Evolutionary conservation across 106 monocot genomes (phyloP).

Genomic region (Dioscorea zingiberensis): DNA sequence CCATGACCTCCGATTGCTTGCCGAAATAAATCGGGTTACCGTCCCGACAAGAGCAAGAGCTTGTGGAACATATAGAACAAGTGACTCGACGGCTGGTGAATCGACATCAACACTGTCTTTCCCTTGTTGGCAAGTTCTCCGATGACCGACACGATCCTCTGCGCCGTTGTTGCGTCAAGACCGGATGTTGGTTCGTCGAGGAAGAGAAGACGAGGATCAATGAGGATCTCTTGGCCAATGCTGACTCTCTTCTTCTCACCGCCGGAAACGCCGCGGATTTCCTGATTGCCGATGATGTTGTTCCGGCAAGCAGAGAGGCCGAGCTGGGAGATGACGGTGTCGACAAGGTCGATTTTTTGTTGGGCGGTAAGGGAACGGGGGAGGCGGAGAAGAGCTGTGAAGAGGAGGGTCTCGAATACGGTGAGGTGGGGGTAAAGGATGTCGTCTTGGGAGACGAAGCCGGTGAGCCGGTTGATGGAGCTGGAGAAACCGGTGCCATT

Average conservation of each 20-base stretch:
- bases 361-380: constrained; percentile 17
- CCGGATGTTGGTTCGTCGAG: constrained; percentile 64
- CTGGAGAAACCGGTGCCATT: constrained; percentile 41
- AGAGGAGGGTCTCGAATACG: constrained; percentile 46
- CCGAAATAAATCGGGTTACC: constrained; percentile 50
- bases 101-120: constrained; percentile 36
- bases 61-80: constrained; percentile 56
- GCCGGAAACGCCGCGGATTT: constrained; percentile 42
- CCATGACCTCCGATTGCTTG: constrained; percentile 21
- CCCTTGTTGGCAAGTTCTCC: constrained; percentile 23
- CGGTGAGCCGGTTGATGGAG: constrained; percentile 29
- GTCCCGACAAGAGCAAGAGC: constrained; percentile 36
- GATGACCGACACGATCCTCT: constrained; percentile 30
- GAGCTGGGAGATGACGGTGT: constrained; percentile 27
- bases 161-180: constrained; percentile 50
- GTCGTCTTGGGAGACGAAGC: constrained; percentile 69
- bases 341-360: constrained; percentile 29
- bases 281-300: constrained; percentile 32
- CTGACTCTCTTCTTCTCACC: constrained; percentile 53
- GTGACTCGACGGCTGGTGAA: constrained; percentile 55
- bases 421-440: constrained; percentile 66
- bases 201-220: constrained; percentile 45
- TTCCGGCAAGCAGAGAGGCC: constrained; percentile 21
- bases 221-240: constrained; percentile 56
- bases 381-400: constrained; percentile 45